Conservation (phyloP, 805 yeast species). For the Nematodospora valgi region DNA sequence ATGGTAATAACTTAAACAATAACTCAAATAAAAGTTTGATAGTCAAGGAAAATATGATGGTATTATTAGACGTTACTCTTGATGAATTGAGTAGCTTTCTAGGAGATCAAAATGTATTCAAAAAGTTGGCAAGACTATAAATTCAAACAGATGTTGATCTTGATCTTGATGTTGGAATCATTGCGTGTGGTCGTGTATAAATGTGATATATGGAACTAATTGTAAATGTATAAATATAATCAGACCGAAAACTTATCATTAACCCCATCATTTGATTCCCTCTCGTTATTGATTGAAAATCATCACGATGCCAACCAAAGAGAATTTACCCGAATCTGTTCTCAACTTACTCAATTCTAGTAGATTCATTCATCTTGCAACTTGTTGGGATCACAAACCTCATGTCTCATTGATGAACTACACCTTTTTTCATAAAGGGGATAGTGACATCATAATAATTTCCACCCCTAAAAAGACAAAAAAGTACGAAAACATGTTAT, state of each 20-base stretch:
- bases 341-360: slow-evolving; percentile 51
- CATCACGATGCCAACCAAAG: slow-evolving; percentile 8
- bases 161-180: too few relatives aligned
- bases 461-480: slow-evolving; percentile 71
- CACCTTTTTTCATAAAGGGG: slow-evolving; percentile 50
- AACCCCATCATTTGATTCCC: too few relatives aligned
- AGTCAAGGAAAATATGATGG: slow-evolving; percentile 46
- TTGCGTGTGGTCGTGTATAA: too few relatives aligned
- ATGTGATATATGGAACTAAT: too few relatives aligned
- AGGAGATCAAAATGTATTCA: slow-evolving; percentile 19
- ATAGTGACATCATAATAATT: slow-evolving; percentile 55
- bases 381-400: slow-evolving; percentile 70
- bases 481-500: slow-evolving; percentile 65
- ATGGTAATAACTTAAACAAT: slow-evolving; percentile 21
- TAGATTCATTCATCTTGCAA: slow-evolving; percentile 79
- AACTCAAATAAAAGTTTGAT: slow-evolving; percentile 32
- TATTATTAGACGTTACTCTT: slow-evolving; percentile 49
- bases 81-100: slow-evolving; percentile 44
- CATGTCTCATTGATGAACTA: slow-evolving; percentile 92
- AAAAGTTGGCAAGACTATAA: slow-evolving; percentile 21
- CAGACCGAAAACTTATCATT: too few relatives aligned
- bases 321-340: slow-evolving; percentile 34
- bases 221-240: too few relatives aligned
- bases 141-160: too few relatives aligned
- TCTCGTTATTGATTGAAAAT: too few relatives aligned